Percentiles rank a stretch among this genome's conserved stretches.
These are phyloP conservation scores for Kondoa malvinella DNA, from an alignment of 768 basidiomycete genomes.

Conservation along the genomic window DNA sequence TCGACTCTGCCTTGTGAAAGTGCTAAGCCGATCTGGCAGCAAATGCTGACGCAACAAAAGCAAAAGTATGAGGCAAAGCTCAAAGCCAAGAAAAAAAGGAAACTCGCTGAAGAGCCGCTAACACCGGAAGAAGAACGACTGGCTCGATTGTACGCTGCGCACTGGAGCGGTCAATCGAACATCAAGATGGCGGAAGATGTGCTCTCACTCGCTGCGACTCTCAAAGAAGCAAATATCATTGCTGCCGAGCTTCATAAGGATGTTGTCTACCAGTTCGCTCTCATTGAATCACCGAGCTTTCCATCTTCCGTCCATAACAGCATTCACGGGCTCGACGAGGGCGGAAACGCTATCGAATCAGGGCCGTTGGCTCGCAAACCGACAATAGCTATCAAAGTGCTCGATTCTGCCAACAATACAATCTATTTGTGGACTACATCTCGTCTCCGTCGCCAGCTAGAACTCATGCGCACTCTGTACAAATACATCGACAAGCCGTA, in stretches of 20 bases:
- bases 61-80: constrained; percentile 20
- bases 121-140: constrained; percentile 8
- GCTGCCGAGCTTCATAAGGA: constrained; percentile 72
- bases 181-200: constrained; percentile 87
- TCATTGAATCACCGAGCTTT: constrained; percentile 63
- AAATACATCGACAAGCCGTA: constrained; percentile 80
- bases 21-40: neutral
- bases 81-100: neutral
- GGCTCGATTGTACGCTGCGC: constrained; percentile 38
- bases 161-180: constrained; percentile 66
- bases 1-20: neutral
- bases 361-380: constrained; percentile 39
- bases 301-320: constrained; percentile 70
- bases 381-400: constrained; percentile 73
- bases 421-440: constrained; percentile 85
- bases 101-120: constrained; percentile 14
- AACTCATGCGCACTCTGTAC: constrained; percentile 82
- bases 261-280: constrained; percentile 79
- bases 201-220: constrained; percentile 59
- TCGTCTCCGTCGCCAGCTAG: constrained; percentile 69
- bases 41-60: constrained; percentile 3
- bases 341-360: neutral
- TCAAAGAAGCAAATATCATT: constrained; percentile 91
- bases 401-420: constrained; percentile 70
- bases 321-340: constrained; percentile 65